Base-by-base conservation (phyloP, 164 flowering plant genomes). In the Umbilicus rupestris region DNA sequence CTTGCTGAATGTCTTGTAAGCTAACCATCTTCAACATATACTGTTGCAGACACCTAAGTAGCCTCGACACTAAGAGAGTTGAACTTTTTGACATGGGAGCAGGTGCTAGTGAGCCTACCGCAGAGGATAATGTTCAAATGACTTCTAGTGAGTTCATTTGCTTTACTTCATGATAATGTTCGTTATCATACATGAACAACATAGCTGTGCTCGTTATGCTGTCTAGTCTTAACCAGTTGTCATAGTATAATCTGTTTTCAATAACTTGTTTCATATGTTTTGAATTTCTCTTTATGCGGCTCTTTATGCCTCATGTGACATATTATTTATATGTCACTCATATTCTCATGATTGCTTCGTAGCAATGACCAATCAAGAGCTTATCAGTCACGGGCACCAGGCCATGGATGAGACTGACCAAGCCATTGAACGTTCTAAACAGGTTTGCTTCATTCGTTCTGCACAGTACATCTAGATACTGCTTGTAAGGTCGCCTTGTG, bases 381-480 rank as follows among this genome's bases (percentile, higher is more conserved):
- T 93, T 72, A 66, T 93, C 11, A 63, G 78, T 78, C 84, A 92
- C 79, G 97, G 98, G 28, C 81, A 17, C 63, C 86, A 83, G 77
- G 78, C 80, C 45, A 87, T 93, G 97, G 87, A 88, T 77, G 96
- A 93, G 81, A 93, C 98, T 74, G 98, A 93, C 79, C 98, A 93
- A 76, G 90, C 88, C 67, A 87, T 93, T 71, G 89, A 87, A 68
- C 91, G 94, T 70, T 83, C 97, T 59, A 84, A 93, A 79, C 79
- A 86, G 97, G 97, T 89, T 50, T 3, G 62, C 41, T 24, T 19
- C 41, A n/a, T 70, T 66, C 41, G 42, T 11, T 60, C 35, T 31
- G 8, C 45, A 26, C 41, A 62, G 24, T 64, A 24, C 70, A 24
- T 37, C 63, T 6, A 28, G 37, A n/a, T 55, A 17, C 39, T 71